Percentiles rank a stretch among this genome's conserved stretches.
These are phyloP conservation scores for Volvox africanus DNA, from an alignment of 139 green algal species.

Conservation along the genomic window DNA sequence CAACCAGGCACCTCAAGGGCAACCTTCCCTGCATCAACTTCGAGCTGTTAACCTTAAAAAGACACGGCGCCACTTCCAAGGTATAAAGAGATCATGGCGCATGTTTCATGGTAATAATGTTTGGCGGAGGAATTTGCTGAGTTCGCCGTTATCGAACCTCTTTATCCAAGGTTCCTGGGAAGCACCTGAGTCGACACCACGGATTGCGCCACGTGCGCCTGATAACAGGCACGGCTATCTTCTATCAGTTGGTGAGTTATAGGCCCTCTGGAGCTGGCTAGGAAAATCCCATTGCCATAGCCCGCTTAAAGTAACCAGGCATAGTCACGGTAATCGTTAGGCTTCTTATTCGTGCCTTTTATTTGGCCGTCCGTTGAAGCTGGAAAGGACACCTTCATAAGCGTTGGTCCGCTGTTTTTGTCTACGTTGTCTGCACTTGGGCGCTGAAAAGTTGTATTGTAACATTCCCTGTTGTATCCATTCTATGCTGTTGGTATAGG, in stretches of 20 bases:
- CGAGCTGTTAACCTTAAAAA: conserved; percentile 19
- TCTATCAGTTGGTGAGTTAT: background rate
- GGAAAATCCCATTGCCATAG: too few relatives aligned
- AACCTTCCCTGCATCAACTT: background rate
- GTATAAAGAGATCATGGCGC: background rate
- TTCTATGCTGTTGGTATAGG: background rate
- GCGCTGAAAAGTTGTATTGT: too few relatives aligned
- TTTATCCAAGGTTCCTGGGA: background rate
- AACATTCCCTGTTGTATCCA: too few relatives aligned
- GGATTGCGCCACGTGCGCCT: background rate
- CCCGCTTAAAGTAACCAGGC: too few relatives aligned
- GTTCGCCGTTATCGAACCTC: background rate
- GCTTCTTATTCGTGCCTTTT: too few relatives aligned
- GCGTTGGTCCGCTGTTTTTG: too few relatives aligned
- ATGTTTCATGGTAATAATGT: background rate
- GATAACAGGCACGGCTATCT: conserved; percentile 29
- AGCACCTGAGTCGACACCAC: background rate
- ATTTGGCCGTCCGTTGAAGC: too few relatives aligned
- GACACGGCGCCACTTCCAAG: conserved; percentile 6
- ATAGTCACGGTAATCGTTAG: too few relatives aligned
- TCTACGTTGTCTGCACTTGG: too few relatives aligned
- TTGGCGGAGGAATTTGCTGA: background rate
- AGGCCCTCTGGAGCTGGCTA: background rate
- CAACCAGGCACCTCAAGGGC: background rate
- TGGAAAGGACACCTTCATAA: too few relatives aligned